phyloP scores from a whole-genome alignment of 441 rosid genomes.

The Dalechampia spathulata region DNA sequence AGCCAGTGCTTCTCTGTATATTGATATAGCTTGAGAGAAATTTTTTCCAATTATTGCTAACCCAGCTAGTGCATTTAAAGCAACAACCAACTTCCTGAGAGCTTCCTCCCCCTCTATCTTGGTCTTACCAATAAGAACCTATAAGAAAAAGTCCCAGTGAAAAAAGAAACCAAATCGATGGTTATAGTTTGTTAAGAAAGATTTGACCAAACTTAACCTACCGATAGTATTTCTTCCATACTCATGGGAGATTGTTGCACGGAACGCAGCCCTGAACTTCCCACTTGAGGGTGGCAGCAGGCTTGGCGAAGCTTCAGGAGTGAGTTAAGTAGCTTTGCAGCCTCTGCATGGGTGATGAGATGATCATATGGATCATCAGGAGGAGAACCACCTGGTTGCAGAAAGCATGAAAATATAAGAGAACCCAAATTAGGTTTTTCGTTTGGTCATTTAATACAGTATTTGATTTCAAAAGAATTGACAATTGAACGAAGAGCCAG shows the following conservation, averaged over 20 bases:
- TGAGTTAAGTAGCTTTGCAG: constrained; percentile 81
- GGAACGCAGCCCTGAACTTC: constrained; percentile 91
- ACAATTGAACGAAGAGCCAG: constrained; percentile 20
- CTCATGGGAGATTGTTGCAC: constrained; percentile 95
- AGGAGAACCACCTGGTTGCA: constrained; percentile 41
- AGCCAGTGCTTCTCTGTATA: constrained; percentile 79
- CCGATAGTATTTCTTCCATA: constrained; percentile 93
- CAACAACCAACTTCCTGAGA: constrained; percentile 76
- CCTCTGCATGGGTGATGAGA: constrained; percentile 72
- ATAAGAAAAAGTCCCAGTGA: constrained; percentile 19
- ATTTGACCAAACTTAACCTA: constrained; percentile 20
- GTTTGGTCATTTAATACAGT: background rate
- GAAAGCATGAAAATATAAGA: constrained; percentile 12
- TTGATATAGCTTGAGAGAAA: constrained; percentile 50
- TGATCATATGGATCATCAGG: constrained; percentile 39
- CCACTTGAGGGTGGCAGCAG: constrained; percentile 99
- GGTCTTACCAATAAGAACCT: constrained; percentile 95
- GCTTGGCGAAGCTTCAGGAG: constrained; percentile 99
- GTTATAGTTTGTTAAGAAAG: constrained; percentile 6
- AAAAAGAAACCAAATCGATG: background rate
- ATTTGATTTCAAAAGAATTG: constrained; percentile 5
- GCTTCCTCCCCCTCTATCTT: constrained; percentile 93
- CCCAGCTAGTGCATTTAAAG: constrained; percentile 95
- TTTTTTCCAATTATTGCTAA: constrained; percentile 74
- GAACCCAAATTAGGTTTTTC: constrained; percentile 10